Evolutionary conservation across 495 filamentous ascomycete species (phyloP).

Genomic region (Daldinia grandis): DNA sequence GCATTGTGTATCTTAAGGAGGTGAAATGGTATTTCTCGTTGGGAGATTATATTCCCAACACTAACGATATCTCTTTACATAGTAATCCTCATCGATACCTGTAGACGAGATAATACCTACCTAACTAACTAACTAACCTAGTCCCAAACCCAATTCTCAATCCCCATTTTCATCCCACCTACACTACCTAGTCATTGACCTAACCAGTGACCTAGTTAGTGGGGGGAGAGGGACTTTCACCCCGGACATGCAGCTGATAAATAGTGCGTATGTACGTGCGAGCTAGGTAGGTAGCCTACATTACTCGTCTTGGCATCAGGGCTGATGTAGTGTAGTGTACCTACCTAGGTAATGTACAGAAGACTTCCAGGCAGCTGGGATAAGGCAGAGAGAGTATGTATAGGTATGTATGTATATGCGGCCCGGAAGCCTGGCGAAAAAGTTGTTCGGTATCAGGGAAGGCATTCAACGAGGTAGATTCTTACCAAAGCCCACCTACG

Average conservation of each 20-base stretch:
- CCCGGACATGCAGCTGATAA: constrained; percentile 33
- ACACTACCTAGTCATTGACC: background rate
- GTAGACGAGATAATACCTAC: background rate
- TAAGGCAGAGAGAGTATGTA: background rate
- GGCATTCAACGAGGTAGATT: constrained; percentile 26
- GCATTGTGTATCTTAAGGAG: background rate
- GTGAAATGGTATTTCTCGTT: background rate
- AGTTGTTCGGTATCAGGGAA: background rate
- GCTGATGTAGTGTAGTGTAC: constrained; percentile 22
- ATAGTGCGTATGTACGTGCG: background rate
- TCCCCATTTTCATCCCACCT: constrained; percentile 13
- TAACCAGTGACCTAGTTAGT: background rate
- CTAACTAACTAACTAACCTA: background rate
- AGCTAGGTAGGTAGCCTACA: constrained; percentile 15
- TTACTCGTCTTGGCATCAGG: constrained; percentile 22
- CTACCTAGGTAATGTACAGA: no score
- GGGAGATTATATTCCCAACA: background rate
- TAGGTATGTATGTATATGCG: background rate
- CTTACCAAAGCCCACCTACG: constrained; percentile 11
- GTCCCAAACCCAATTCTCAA: constrained; percentile 1
- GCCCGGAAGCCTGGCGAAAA: constrained; percentile 15
- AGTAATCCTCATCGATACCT: background rate
- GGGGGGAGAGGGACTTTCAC: constrained; percentile 4
- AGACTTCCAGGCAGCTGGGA: constrained; percentile 17
- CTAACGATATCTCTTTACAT: background rate